phyloP scores from a whole-genome alignment of 2,329 filamentous ascomycete genomes.

The Fusarium sp. region DNA sequence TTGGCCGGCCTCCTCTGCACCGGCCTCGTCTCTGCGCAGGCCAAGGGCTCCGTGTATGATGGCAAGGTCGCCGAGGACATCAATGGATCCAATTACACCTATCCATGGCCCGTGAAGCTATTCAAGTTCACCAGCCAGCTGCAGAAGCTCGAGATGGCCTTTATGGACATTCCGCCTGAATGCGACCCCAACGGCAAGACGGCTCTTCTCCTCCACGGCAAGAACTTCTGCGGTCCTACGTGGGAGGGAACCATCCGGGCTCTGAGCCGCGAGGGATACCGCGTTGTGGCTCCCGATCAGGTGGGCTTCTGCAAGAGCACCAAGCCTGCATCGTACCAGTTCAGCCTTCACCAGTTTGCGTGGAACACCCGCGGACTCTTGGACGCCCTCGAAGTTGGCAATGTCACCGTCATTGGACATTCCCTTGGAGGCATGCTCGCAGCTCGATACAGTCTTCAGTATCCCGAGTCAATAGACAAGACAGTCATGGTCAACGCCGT shows the following conservation, averaged over 20 bases:
- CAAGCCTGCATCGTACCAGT: slow-evolving; percentile 64
- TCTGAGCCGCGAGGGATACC: slow-evolving; percentile 59
- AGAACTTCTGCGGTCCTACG: slow-evolving; percentile 67
- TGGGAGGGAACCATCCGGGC: slow-evolving; percentile 61
- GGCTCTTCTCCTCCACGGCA: slow-evolving; percentile 64
- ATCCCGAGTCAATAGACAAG: slow-evolving; percentile 55
- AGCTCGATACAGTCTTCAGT: slow-evolving; percentile 64
- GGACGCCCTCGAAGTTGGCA: slow-evolving; percentile 55
- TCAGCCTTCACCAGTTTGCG: slow-evolving; percentile 63
- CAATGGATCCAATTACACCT: slow-evolving; percentile 64
- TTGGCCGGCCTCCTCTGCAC: slow-evolving; percentile 30
- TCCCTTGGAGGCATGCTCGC: slow-evolving; percentile 68
- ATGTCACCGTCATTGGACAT: slow-evolving; percentile 63
- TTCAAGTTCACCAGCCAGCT: slow-evolving; percentile 62
- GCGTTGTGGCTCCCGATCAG: slow-evolving; percentile 66
- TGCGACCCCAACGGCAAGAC: slow-evolving; percentile 53
- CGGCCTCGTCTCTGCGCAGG: slow-evolving; percentile 40
- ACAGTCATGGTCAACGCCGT: slow-evolving; percentile 65
- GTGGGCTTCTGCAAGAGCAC: slow-evolving; percentile 69
- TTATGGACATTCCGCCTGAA: slow-evolving; percentile 62
- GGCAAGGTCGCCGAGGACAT: slow-evolving; percentile 55
- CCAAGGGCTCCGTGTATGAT: slow-evolving; percentile 49
- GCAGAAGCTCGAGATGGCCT: slow-evolving; percentile 64
- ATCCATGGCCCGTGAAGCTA: slow-evolving; percentile 62
- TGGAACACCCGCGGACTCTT: slow-evolving; percentile 64